Evolutionary conservation across 176 grass and related monocot species (phyloP), one percentile per base, ranked within the genome.

Genomic region (Bolboschoenus planiculmis): DNA sequence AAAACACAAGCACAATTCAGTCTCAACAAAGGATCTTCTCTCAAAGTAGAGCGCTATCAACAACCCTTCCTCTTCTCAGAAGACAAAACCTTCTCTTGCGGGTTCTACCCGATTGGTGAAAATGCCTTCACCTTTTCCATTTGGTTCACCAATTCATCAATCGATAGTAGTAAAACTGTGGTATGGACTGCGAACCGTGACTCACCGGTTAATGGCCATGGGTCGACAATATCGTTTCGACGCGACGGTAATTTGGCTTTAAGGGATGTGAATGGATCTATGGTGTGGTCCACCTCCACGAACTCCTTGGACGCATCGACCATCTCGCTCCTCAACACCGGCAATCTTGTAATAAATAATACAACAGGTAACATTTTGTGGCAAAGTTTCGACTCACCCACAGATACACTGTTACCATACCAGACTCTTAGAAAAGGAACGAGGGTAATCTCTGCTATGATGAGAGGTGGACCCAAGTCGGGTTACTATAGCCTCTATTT

Each of bases 121-220:
- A 97, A 89, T 79, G 91, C 85, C 15, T 97, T 87, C 73, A 81
- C 85, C 80, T 97, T 93, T 60, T 88, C 93, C 15, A 87, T 97
- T 42, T 97, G 93, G 90, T 93, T 91, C 87, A 48, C 83, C 6
- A 68, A 80, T 37, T 68, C 87, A 21, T n/a, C n/a, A n/a, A 16
- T 26, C 0, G 42, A 89, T 4, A 48, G 87, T n/a, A n/a, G n/a
- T 4, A 91, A 62, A 78, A 87, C 87, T 1, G 46, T 90, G 1
- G 93, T 89, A 34, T 97, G 93, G 90, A 86, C 90, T 27, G 91
- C 91, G 23, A 97, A 93, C 77, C 87, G 89, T n/a, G 85, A 81
- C n/a, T 24, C 51, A 1, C 84, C 64, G 0, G 89, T 93, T 54
- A 97, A 97, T 39, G 91, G 94, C 16, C 61, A 27, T 47, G 93